Base-by-base conservation (phyloP, 2,329 filamentous ascomycete genomes). In the Colletotrichum paranaense region DNA sequence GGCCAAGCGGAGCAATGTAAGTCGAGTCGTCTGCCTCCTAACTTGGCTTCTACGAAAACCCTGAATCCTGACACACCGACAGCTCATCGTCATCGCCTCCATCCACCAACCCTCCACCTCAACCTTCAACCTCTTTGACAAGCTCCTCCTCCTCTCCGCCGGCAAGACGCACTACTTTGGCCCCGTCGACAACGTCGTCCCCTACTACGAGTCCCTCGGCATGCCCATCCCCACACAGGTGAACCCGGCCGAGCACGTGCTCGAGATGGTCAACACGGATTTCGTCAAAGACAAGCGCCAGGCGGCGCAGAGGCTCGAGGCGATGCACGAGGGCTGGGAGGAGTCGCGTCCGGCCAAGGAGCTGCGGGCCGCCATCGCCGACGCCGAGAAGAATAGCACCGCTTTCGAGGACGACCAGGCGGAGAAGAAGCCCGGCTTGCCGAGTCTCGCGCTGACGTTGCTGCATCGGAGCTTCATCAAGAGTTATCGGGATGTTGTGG, bases 61-160 rank as follows among this genome's bases (percentile, higher is more conserved):
- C 57, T 64, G 55, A 53, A 24, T 6, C 12, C 30, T 46, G 14
- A 73, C 63, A 57, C 62, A 57, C 3, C 1, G 3, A 16, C 72
- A 93, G 90, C 86, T 97, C 73, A 90, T 97, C 72, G 90, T 97
- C 35, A 91, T 97, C 72, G 93, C 93, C 4, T 94, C 92, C 52
- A 97, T 97, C 74, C 95, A 97, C 80, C 95, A 97, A 79, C 95
- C 95, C 0, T 96, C 94, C 0, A 94, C 93, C 0, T 88, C 91
- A 0, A 95, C 93, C 0, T 97, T 95, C 77, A 88, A 92, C 74
- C 88, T 95, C 14, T 97, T 97, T 76, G 94, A 97, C 80, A 94
- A 93, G 79, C 84, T 97, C 0, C 84, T 94, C 49, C 87, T 97
- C 1, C 86, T 97, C 0, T 95, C 94, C 0, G 84, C 84, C 3